Evolutionary conservation across 1,139 yeast species (phyloP), one percentile per base, ranked within the genome.

Genomic region (Saccharomyces hybrid): DNA sequence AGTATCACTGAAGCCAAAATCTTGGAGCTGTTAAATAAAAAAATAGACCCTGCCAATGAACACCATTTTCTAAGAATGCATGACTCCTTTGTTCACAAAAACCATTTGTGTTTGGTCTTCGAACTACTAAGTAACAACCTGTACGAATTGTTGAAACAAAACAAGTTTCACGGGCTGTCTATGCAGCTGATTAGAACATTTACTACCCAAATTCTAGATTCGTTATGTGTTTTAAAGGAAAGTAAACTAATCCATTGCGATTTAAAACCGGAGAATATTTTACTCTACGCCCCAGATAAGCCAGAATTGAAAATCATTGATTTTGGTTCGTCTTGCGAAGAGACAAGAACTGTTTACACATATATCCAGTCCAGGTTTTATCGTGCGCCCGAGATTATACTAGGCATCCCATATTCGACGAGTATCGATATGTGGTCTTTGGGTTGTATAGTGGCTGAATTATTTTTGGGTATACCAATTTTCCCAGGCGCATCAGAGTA

Each of bases 381-480:
- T 71, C 78, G 99, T 57, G 88, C 96, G 0, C 99, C 99, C 0
- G 99, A 93, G 69, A 96, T 93, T 20, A 82, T 93, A 3, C 72
- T 93, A 31, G 99, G 99, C 0, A 76, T 93, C 50, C 96, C 96
- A 5, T 87, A 86, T 64, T 87, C 96, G 0, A 84, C 96, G 23
- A 84, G 96, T 7, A 93, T 93, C 56, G 99, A 93, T 70, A 90
- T 93, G 91, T 93, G 99, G 99, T 90, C 98, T 1, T 75, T 93
- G 49, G 99, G 99, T 1, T 93, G 99, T 73, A 93, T 95, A 53
- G 85, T 91, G 38, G 97, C 96, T 0, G 99, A 93, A 68, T 73
- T 93, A 53, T 93, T 90, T 64, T 72, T 93, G 53, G 99, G 99
- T 0, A 76, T 93, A 55, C 99, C 99, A 0, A 77, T 93, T 64